phyloP scores from a whole-genome alignment of 2,329 filamentous ascomycete species.

The Cordyceps militaris region DNA sequence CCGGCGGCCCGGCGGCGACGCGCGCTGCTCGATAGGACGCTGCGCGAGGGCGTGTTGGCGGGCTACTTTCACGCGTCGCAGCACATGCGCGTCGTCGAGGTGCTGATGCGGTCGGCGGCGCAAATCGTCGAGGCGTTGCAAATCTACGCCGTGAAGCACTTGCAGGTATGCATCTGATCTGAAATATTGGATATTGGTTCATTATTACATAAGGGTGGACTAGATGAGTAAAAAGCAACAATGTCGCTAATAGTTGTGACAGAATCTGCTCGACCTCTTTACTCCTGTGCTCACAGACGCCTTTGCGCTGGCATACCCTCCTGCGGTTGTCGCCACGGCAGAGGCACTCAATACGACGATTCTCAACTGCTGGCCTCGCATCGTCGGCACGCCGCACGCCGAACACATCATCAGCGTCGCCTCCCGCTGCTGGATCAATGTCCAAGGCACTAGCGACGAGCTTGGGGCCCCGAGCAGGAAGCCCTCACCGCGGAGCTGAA shows the following conservation, averaged over 20 bases:
- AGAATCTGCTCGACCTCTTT: slow-evolving; percentile 62
- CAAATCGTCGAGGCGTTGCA: slow-evolving; percentile 49
- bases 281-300: slow-evolving; percentile 60
- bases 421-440: slow-evolving; percentile 55
- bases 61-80: slow-evolving; percentile 53
- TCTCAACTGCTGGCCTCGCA: slow-evolving; percentile 60
- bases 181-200: background rate
- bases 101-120: slow-evolving; percentile 46
- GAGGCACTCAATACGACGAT: slow-evolving; percentile 51
- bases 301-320: slow-evolving; percentile 50
- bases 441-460: slow-evolving; percentile 29
- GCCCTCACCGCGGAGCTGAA: slow-evolving; percentile 28
- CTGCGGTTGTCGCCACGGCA: slow-evolving; percentile 46
- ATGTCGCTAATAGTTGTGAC: slow-evolving; percentile 7
- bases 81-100: slow-evolving; percentile 47
- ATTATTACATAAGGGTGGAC: background rate
- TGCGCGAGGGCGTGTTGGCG: slow-evolving; percentile 49
- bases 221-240: background rate
- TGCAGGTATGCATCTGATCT: slow-evolving; percentile 43
- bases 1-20: slow-evolving; percentile 24
- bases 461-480: background rate
- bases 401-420: slow-evolving; percentile 58
- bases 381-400: slow-evolving; percentile 47
- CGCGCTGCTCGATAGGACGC: slow-evolving; percentile 43
- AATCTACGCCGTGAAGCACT: slow-evolving; percentile 58